A percentile compares a stretch with the other conserved stretches of the same genome.
phyloP scores from a whole-genome alignment of 352 stramenopile genomes.

The Phytophthora pluvialis region DNA sequence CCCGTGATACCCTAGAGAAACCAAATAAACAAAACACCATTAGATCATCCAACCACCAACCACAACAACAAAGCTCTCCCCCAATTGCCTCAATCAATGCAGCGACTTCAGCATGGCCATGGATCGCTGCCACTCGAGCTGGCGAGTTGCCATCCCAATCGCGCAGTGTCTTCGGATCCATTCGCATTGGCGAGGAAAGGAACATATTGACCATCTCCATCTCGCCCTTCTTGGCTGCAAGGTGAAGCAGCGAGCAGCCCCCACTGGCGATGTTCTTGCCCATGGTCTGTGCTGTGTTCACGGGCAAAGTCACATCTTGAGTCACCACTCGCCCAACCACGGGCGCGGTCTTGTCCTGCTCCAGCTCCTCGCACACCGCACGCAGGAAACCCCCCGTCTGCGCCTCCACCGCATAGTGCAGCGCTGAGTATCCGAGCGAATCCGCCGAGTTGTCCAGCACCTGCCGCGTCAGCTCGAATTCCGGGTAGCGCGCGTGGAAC shows the following conservation, averaged over 20 bases:
- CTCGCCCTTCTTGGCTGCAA: conserved; percentile 69
- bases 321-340: conserved; percentile 43
- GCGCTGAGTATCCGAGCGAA: conserved; percentile 65
- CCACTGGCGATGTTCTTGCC: conserved; percentile 77
- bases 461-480: conserved; percentile 63
- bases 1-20: conserved; percentile 26
- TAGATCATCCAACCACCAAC: conserved; percentile 6
- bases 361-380: conserved; percentile 37
- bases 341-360: conserved; percentile 19
- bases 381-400: conserved; percentile 64
- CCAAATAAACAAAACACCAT: background rate
- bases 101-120: conserved; percentile 46
- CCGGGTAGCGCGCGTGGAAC: conserved; percentile 45
- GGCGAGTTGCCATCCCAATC: conserved; percentile 77
- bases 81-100: conserved; percentile 43
- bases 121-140: conserved; percentile 53
- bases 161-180: conserved; percentile 24
- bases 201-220: conserved; percentile 56
- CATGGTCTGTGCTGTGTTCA: conserved; percentile 65
- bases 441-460: conserved; percentile 76
- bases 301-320: conserved; percentile 72
- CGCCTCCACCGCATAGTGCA: conserved; percentile 82
- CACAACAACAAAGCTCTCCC: background rate
- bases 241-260: conserved; percentile 72
- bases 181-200: conserved; percentile 41